Percentiles rank a stretch among this genome's conserved stretches.
Evolutionary conservation across 2,329 filamentous ascomycete genomes (phyloP).

Genomic region (Pseudogymnoascus sp.): DNA sequence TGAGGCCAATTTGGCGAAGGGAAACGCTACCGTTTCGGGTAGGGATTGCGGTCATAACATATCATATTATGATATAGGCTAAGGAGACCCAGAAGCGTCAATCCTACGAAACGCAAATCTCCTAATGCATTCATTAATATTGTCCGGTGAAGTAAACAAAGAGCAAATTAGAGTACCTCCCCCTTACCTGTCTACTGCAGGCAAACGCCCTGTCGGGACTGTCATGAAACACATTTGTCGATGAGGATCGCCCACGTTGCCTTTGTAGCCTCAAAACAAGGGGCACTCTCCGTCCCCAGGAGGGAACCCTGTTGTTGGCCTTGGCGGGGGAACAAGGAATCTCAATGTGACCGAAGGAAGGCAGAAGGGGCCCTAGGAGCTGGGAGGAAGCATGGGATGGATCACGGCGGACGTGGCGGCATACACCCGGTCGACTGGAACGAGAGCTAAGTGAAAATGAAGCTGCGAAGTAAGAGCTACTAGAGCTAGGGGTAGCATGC

Average conservation of each 20-base stretch:
- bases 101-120: not conserved
- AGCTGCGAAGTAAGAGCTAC: not conserved
- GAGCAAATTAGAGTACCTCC: not conserved
- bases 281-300: not conserved
- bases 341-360: not conserved
- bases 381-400: not conserved
- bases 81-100: not conserved
- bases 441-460: not conserved
- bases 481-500: not conserved
- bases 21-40: not conserved
- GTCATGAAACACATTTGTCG: not conserved
- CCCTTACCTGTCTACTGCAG: not conserved
- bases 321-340: not conserved
- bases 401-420: not conserved
- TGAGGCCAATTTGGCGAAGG: not conserved
- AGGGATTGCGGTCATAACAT: not conserved
- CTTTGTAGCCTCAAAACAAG: not conserved
- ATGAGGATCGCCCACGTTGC: constrained; percentile 1
- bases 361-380: not conserved
- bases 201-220: not conserved
- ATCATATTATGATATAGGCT: not conserved
- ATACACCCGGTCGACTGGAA: not conserved
- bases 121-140: not conserved
- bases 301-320: not conserved
- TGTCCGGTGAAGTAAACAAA: not conserved